Conservation (phyloP, 2,329 filamentous ascomycete species). For the Rutstroemia sydowiana region DNA sequence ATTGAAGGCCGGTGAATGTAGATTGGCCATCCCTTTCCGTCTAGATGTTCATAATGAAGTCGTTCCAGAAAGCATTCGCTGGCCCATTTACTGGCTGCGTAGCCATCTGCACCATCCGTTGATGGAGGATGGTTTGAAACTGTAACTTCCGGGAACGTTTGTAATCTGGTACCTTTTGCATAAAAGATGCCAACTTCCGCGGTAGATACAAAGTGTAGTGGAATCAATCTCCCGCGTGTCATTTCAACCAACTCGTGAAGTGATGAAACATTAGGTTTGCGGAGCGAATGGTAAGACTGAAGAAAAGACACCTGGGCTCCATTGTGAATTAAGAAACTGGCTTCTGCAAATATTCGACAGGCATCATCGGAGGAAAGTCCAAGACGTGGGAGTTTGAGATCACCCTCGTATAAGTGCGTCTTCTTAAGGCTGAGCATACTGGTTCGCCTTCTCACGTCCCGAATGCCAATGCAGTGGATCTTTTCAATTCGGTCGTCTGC, state of each 20-base stretch:
- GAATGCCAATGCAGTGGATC: conserved; percentile 40
- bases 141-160: neutral
- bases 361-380: conserved; percentile 32
- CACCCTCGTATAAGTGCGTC: conserved; percentile 30
- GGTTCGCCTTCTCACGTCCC: conserved; percentile 12
- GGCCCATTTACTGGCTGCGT: neutral
- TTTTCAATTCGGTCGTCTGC: conserved; percentile 26
- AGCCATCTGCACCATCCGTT: neutral
- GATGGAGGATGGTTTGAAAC: neutral
- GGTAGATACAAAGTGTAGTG: conserved; percentile 35
- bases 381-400: conserved; percentile 31
- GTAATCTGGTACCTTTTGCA: neutral
- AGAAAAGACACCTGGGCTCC: conserved; percentile 37
- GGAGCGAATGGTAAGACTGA: conserved; percentile 33
- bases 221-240: conserved; percentile 23
- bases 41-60: no score
- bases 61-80: neutral
- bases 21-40: neutral
- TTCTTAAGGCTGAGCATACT: neutral
- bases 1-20: neutral
- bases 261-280: conserved; percentile 31
- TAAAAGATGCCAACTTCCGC: neutral
- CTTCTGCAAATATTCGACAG: conserved; percentile 25
- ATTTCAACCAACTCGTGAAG: conserved; percentile 32
- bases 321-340: conserved; percentile 46